Base-by-base conservation (phyloP, 2,329 filamentous ascomycete genomes). In the Coniochaeta sp. region DNA sequence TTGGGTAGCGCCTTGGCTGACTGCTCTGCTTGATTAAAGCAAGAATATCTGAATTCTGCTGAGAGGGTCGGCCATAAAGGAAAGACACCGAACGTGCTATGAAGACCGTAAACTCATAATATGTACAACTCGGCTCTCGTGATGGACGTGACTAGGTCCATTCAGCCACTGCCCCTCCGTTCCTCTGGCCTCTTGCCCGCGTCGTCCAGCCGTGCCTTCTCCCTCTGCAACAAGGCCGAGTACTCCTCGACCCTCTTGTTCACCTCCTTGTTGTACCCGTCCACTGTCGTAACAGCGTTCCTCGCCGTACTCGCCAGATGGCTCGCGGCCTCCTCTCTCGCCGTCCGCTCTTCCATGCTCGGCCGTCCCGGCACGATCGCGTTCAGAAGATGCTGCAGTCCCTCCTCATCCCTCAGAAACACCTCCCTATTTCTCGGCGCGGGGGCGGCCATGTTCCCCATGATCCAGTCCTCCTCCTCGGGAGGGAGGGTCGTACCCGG, bases 391-490 rank as follows among this genome's bases (percentile, higher is more conserved):
- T 26, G 18, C 10, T 24, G 20, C 18, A 48, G n/a, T 9, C 30
- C 45, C 9, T 4, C 45, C 14, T 28, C 26, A 14, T 48, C 16
- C 27, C 18, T 31, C 6, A 28, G 28, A 31, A 12, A 20, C 45
- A 48, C 7, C 14, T 31, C 28, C 14, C 28, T 48, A 18, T 31
- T 16, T n/a, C 12, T 18, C 45, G 45, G 45, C n/a, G 60, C 52
- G 1, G 58, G 60, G 9, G 59, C 59, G 20, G 55, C 51, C 58
- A 69, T 63, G 46, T 58, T 61, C 14, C 40, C 33, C 14, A 69
- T 55, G 42, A 67, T 57, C 13, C 30, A 42, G 48, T 66, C 61
- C 10, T 55, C 52, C 54, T 68, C 65, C 1, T 52, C 53, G 18
- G 49, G 53, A 6, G 53, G 24, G 18, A 65, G 16, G 6, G 53